Base-by-base conservation (phyloP, 179 eudicot genomes). In the Dionaea muscipula region DNA sequence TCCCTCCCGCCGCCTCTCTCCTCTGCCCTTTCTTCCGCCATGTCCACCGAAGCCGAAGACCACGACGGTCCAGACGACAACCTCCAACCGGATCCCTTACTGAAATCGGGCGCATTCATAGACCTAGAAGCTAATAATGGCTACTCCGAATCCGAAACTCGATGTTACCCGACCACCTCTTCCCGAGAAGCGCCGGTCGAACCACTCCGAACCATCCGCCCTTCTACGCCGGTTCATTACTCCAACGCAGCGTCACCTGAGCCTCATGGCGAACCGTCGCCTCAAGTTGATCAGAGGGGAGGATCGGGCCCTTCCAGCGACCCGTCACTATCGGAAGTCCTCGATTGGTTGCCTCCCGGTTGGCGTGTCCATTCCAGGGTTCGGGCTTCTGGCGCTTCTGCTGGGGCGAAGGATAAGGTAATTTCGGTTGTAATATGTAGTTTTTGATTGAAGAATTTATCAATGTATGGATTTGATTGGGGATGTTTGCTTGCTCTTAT, bases 351-450 rank as follows among this genome's bases (percentile, higher is more conserved):
- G 68, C 79, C 82, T 44, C 47, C 68, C 7, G 70, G 45, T 14
- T 78, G 82, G 82, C 4, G 7, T 15, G 20, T 71, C 14, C 41
- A 45, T 3, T 61, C 21, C 22, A 55, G 53, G 47, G 66, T 68
- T 18, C 43, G 79, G 53, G 19, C 72, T 16, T 68, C 77, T 27
- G 82, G 82, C 56, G 82, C 74, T 52, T 44, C 82, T 46, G 78
- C 76, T 23, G 82, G 82, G 31, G 12, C 76, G 9, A 59, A 53
- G n/a, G 82, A 77, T 56, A 70, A 67, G 82, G 82, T 77, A 47
- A 45, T 40, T 11, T 12, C 17, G n/a, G n/a, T n/a, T n/a, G n/a
- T n/a, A n/a, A n/a, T n/a, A n/a, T n/a, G n/a, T n/a, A n/a, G n/a
- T n/a, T n/a, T n/a, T n/a, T n/a, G n/a, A n/a, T n/a, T n/a, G n/a